phyloP scores from a whole-genome alignment of 805 yeast species.

The Kockiozyma suomiensis region DNA sequence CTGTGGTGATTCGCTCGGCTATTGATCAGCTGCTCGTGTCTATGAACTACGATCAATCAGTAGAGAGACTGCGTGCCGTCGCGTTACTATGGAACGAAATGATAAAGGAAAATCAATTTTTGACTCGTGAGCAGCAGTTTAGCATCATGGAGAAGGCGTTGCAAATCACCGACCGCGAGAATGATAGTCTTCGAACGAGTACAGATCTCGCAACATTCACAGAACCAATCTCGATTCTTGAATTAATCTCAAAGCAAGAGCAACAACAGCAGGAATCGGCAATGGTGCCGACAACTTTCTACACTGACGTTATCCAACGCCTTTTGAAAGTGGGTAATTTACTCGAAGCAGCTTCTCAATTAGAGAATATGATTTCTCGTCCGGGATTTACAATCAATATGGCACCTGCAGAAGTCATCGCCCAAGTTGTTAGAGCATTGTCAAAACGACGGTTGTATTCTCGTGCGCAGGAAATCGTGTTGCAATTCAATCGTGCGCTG shows the following conservation, averaged over 20 bases:
- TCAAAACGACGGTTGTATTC: background rate
- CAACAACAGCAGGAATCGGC: background rate
- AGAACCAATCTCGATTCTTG: background rate
- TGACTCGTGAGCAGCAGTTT: constrained; percentile 12
- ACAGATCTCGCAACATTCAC: background rate
- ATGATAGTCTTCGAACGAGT: no score
- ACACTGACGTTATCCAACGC: constrained; percentile 5
- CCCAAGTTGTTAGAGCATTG: constrained; percentile 13
- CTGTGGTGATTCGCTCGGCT: background rate
- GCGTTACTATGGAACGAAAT: constrained; percentile 17
- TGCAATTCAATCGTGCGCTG: constrained; percentile 8
- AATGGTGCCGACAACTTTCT: constrained; percentile 15
- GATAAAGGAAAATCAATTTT: background rate
- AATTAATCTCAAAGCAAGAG: background rate
- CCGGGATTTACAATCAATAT: constrained; percentile 9
- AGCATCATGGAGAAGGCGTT: constrained; percentile 19
- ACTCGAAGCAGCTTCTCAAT: constrained; percentile 14
- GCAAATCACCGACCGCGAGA: constrained; percentile 3
- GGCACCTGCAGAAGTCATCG: constrained; percentile 15
- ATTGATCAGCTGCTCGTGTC: constrained; percentile 1
- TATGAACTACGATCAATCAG: background rate
- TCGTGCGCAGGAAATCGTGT: constrained; percentile 15
- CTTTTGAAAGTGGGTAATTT: constrained; percentile 5
- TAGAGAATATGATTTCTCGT: constrained; percentile 6
- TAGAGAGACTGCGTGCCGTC: constrained; percentile 6